phyloP scores from a whole-genome alignment of 2,329 filamentous ascomycete genomes.

The Apiospora rasikravindrae region DNA sequence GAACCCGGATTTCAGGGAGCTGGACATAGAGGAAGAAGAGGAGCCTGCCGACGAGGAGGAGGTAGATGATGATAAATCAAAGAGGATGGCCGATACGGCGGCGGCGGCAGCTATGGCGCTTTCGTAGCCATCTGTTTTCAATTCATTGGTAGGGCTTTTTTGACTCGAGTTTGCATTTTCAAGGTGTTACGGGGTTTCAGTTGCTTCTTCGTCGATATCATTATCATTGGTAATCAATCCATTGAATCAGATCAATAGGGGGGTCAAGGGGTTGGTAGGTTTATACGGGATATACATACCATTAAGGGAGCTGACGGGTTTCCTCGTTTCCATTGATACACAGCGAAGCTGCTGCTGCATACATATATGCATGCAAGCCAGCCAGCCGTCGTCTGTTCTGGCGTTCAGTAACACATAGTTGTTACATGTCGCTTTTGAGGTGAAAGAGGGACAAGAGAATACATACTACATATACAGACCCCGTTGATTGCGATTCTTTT shows the following conservation, averaged over 20 bases:
- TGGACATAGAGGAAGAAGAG: constrained; percentile 23
- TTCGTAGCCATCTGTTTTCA: background rate
- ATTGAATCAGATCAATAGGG: background rate
- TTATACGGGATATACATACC: background rate
- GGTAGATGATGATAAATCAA: background rate
- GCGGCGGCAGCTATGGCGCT: background rate
- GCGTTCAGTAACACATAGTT: background rate
- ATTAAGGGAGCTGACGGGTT: background rate
- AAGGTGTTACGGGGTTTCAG: background rate
- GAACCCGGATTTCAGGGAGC: constrained; percentile 31
- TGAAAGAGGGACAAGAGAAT: background rate
- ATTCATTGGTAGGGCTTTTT: background rate
- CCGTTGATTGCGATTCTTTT: background rate
- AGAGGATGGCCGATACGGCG: background rate
- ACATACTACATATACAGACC: background rate
- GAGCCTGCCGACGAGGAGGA: background rate
- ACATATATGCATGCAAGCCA: background rate
- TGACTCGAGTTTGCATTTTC: background rate
- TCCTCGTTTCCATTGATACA: background rate
- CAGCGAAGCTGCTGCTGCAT: background rate
- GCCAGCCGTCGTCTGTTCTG: background rate
- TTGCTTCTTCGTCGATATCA: background rate
- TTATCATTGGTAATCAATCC: background rate
- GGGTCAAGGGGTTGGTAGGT: background rate
- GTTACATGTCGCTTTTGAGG: background rate